phyloP scores from a whole-genome alignment of 2,329 filamentous ascomycete genomes.

The Aspergillus hortae region DNA sequence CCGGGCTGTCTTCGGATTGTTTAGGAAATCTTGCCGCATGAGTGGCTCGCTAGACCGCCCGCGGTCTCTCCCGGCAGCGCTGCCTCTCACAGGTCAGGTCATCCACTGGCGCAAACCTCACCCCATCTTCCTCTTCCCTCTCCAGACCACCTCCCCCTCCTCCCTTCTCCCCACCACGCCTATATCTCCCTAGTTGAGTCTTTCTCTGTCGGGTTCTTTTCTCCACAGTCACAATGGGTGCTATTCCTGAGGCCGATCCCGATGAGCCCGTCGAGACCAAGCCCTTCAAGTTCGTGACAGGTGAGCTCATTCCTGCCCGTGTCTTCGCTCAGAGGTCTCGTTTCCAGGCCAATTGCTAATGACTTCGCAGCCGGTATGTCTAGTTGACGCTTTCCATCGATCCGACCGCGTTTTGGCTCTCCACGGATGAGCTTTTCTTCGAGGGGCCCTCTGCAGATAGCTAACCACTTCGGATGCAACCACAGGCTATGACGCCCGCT shows the following conservation, averaged over 20 bases:
- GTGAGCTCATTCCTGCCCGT: slow-evolving; percentile 53
- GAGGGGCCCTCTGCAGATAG: slow-evolving; percentile 14
- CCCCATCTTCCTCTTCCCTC: slow-evolving; percentile 23
- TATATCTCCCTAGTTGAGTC: slow-evolving; percentile 11
- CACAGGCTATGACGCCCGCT: slow-evolving; percentile 95
- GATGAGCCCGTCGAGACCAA: slow-evolving; percentile 87
- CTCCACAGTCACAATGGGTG: slow-evolving; percentile 70
- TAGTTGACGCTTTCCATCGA: slow-evolving; percentile 11
- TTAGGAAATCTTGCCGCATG: slow-evolving; percentile 33
- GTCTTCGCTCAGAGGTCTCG: slow-evolving; percentile 21
- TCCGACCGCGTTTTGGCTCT: slow-evolving; percentile 8
- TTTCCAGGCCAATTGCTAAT: slow-evolving; percentile 40
- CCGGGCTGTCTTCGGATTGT: slow-evolving; percentile 31
- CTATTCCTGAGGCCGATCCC: slow-evolving; percentile 58
- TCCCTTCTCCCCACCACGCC: slow-evolving; percentile 14
- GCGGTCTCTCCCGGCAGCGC: slow-evolving; percentile 36
- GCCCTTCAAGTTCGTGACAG: slow-evolving; percentile 99
- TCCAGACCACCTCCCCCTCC: slow-evolving; percentile 18
- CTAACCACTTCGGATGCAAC: slow-evolving; percentile 33
- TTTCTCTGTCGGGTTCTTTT: slow-evolving; percentile 14
- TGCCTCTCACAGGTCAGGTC: slow-evolving; percentile 30
- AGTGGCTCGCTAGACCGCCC: slow-evolving; percentile 38
- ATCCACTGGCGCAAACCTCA: slow-evolving; percentile 29
- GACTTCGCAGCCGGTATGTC: slow-evolving; percentile 47
- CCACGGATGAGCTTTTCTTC: slow-evolving; percentile 8